A percentile compares a stretch with the other conserved stretches of the same genome.
These are phyloP conservation scores for Phylloboletellus chloephorus DNA, from an alignment of 1,284 basidiomycete species.

Conservation along the genomic window DNA sequence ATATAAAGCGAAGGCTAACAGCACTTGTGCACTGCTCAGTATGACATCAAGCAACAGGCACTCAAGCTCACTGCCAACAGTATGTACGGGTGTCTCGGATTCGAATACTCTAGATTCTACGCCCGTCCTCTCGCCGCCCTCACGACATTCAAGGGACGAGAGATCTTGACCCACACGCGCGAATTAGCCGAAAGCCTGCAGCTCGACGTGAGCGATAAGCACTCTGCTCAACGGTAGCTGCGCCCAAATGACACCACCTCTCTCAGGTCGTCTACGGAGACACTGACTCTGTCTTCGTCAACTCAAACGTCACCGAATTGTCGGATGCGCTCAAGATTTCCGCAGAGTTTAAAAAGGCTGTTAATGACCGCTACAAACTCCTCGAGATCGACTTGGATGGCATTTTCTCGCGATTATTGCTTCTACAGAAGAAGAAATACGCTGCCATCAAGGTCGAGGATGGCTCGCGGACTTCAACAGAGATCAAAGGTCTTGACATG, in stretches of 20 bases:
- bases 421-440: slow-evolving; percentile 99
- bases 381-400: slow-evolving; percentile 97
- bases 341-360: slow-evolving; percentile 87
- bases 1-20: slow-evolving; percentile 6
- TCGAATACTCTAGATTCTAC: slow-evolving; percentile 95
- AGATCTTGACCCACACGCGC: slow-evolving; percentile 91
- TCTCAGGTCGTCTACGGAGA: slow-evolving; percentile 94
- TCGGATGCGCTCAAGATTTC: slow-evolving; percentile 90
- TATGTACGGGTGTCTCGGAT: slow-evolving; percentile 99
- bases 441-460: slow-evolving; percentile 94
- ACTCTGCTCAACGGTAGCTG: neutral
- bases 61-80: slow-evolving; percentile 98
- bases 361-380: slow-evolving; percentile 93
- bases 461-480: slow-evolving; percentile 66
- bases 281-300: slow-evolving; percentile 98
- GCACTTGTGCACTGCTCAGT: slow-evolving; percentile 42
- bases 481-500: slow-evolving; percentile 99
- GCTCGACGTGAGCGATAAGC: slow-evolving; percentile 64
- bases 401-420: slow-evolving; percentile 87
- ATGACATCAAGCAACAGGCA: slow-evolving; percentile 96
- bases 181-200: slow-evolving; percentile 89
- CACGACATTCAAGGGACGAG: slow-evolving; percentile 96
- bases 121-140: slow-evolving; percentile 95
- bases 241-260: neutral
- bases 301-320: slow-evolving; percentile 89